These are phyloP conservation scores for Cutaneotrichosporon cavernicola DNA, from an alignment of 1,284 basidiomycete genomes.

Conservation along the genomic window DNA sequence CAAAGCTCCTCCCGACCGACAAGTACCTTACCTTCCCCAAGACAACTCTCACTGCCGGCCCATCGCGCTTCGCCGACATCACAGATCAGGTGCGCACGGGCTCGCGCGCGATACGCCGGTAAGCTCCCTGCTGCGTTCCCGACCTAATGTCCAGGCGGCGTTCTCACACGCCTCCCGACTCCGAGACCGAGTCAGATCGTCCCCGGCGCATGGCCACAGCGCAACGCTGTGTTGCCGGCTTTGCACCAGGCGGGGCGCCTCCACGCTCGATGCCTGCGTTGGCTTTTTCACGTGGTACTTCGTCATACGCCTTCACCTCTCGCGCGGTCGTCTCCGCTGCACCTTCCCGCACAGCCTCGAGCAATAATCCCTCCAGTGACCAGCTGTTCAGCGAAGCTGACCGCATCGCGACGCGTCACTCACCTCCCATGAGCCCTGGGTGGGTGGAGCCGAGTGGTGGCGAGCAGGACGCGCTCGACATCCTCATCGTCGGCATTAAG, in stretches of 20 bases:
- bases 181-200: constrained; percentile 39
- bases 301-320: neutral
- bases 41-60: constrained; percentile 20
- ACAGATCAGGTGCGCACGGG: constrained; percentile 27
- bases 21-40: constrained; percentile 38
- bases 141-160: constrained; percentile 28
- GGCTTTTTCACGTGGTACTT: neutral
- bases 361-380: constrained; percentile 6
- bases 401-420: constrained; percentile 34
- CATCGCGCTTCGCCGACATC: constrained; percentile 31
- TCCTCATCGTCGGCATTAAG: constrained; percentile 39
- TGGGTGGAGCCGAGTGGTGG: constrained; percentile 29
- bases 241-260: neutral
- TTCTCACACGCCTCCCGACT: constrained; percentile 27
- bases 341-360: neutral
- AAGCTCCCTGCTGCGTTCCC: neutral
- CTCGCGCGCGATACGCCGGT: constrained; percentile 29
- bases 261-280: neutral
- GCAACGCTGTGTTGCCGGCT: neutral
- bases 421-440: constrained; percentile 29
- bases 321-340: neutral
- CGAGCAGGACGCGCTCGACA: constrained; percentile 40
- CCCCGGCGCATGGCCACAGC: neutral
- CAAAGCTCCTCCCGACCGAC: constrained; percentile 28
- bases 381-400: neutral